These are phyloP conservation scores for Barnettozyma salicaria DNA, from an alignment of 805 yeast species.

Conservation along the genomic window DNA sequence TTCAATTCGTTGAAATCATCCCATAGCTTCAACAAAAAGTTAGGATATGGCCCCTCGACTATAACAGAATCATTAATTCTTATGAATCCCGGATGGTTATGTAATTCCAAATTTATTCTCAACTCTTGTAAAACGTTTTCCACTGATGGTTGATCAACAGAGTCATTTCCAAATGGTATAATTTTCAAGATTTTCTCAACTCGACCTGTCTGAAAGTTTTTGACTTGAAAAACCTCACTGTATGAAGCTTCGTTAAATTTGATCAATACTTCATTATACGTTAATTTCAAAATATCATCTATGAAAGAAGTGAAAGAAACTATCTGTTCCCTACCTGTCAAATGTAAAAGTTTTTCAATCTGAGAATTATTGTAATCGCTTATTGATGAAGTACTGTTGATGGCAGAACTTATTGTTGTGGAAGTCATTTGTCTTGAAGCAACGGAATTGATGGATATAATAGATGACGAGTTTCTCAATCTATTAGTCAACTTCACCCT, in stretches of 20 bases:
- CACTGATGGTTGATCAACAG: slow-evolving; percentile 35
- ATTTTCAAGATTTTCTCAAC: slow-evolving; percentile 39
- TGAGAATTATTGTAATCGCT: slow-evolving; percentile 32
- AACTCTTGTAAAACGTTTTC: slow-evolving; percentile 43
- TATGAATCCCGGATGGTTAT: slow-evolving; percentile 39
- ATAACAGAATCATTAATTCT: slow-evolving; percentile 38
- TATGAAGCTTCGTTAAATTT: slow-evolving; percentile 44
- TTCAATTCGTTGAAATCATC: slow-evolving; percentile 32
- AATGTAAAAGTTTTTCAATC: slow-evolving; percentile 28
- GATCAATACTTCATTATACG: slow-evolving; percentile 25
- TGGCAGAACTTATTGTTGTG: slow-evolving; percentile 8
- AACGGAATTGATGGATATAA: slow-evolving; percentile 35
- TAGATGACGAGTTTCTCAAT: slow-evolving; percentile 44
- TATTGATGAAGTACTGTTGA: not conserved
- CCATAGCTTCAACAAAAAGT: slow-evolving; percentile 37
- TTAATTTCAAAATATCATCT: slow-evolving; percentile 28
- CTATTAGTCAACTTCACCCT: slow-evolving; percentile 49
- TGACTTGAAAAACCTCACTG: slow-evolving; percentile 38
- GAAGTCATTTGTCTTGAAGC: slow-evolving; percentile 18
- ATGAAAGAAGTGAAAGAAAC: slow-evolving; percentile 28
- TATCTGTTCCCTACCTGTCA: slow-evolving; percentile 31
- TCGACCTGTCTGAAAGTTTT: slow-evolving; percentile 19
- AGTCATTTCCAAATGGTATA: slow-evolving; percentile 45
- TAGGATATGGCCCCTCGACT: slow-evolving; percentile 42
- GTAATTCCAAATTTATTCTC: slow-evolving; percentile 36